Base-by-base conservation (phyloP, 2,329 filamentous ascomycete species). In the Botrytis sinoallii region DNA sequence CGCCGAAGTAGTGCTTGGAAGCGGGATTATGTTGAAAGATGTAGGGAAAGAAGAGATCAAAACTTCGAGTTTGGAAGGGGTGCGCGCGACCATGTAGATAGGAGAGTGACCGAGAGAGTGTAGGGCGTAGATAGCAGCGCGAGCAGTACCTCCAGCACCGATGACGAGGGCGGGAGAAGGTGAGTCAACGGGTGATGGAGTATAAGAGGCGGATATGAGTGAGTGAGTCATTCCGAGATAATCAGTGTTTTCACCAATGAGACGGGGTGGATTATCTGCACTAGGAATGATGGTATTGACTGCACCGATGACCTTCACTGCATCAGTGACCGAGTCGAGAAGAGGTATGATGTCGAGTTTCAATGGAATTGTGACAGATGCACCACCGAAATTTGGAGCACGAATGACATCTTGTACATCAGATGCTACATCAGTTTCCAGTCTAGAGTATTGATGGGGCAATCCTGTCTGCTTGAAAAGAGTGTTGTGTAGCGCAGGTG, bases 331-430 rank as follows among this genome's bases (percentile, higher is more conserved):
- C 71, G 91, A 89, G 80, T 98, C 94, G 22, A 99, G 85, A 8
- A 95, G 83, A 0, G 88, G 86, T 84, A 97, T 94, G 74, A 98
- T 90, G 78, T 97, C 93, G 44, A 96, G 85, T 84, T 99, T 99
- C 72, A 99, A 86, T 0, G 96, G 96, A 69, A 99, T 98, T 0
- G 96, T 99, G 64, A 99, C 94, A 4, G 94, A 98, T 4, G 93
- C 95, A 74, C 96, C 96, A 12, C 96, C 96, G 80, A 99, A 99
- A 77, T 92, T 86, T 1, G 91, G 85, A 1, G 89, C 84, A 12
- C 88, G 88, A 74, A 99, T 91, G 68, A 93, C 83, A 3, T 88
- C 84, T 76, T 85, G 84, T 5, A 97, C 85, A 52, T 92, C 86
- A 66, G 84, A 82, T 16, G 85, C 88, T 44, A 87, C 83, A 76